Evolutionary conservation across 345 rosid genomes (phyloP).

Genomic region (Draba incana): DNA sequence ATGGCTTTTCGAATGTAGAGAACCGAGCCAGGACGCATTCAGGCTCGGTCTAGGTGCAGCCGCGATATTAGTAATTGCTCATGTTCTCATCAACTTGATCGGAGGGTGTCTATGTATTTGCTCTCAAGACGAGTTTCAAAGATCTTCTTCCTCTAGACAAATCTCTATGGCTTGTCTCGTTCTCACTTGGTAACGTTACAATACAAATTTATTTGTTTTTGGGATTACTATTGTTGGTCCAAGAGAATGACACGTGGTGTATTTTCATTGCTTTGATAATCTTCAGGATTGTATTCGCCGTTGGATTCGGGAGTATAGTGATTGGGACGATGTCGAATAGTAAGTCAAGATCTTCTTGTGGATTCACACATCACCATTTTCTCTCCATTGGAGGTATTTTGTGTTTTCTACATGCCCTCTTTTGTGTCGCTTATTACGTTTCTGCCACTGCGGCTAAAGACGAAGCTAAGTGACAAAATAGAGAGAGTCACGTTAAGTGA

Average conservation of each 20-base stretch:
- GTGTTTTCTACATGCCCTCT: slow-evolving; percentile 87
- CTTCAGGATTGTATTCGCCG: slow-evolving; percentile 75
- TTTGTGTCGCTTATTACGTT: slow-evolving; percentile 77
- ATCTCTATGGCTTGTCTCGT: slow-evolving; percentile 75
- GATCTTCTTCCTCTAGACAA: slow-evolving; percentile 66
- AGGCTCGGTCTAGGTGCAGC: slow-evolving; percentile 81
- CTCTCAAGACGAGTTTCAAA: slow-evolving; percentile 78
- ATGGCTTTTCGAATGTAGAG: slow-evolving; percentile 87
- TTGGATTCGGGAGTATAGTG: slow-evolving; percentile 72
- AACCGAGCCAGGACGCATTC: slow-evolving; percentile 85
- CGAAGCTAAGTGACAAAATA: slow-evolving; percentile 42
- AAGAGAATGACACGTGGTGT: slow-evolving; percentile 14
- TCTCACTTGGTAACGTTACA: slow-evolving; percentile 64
- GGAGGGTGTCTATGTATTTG: slow-evolving; percentile 88
- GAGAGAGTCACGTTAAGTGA: slow-evolving; percentile 11
- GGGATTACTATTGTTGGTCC: neutral
- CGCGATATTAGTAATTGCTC: slow-evolving; percentile 64
- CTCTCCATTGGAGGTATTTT: slow-evolving; percentile 86
- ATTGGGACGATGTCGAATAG: slow-evolving; percentile 77
- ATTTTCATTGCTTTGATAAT: slow-evolving; percentile 18
- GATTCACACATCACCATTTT: slow-evolving; percentile 84
- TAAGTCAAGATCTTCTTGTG: slow-evolving; percentile 81
- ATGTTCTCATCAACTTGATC: slow-evolving; percentile 65
- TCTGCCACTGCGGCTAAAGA: slow-evolving; percentile 68
- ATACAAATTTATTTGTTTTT: neutral